Evolutionary conservation across 2,329 filamentous ascomycete genomes (phyloP), one percentile per base, ranked within the genome.

Genomic region (Alternaria solani): DNA sequence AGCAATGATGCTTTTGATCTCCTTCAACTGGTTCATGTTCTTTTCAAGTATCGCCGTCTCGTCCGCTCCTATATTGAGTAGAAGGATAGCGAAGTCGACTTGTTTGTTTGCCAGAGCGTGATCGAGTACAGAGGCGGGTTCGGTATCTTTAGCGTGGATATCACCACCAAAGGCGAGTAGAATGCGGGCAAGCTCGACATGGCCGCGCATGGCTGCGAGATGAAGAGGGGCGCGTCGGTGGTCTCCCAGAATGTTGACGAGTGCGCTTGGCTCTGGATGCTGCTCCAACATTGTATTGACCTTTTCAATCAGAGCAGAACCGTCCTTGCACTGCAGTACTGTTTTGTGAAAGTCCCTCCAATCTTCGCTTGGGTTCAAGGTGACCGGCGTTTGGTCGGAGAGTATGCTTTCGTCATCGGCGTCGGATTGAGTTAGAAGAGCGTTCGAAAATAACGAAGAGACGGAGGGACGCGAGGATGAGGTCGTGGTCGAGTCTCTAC

Each of bases 261-360:
- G 63, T 2, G 11, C 8, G 3, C 38, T 41, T 20, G 57, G 57
- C 16, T 60, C 42, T 11, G 59, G 28, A 23, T 64, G 60, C 32
- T 58, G 44, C 20, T 67, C 38, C 20, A 70, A 16, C 11, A 57
- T 28, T 3, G 30, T 16, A 2, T 26, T 43, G 16, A 68, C 61
- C 0, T 59, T 32, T 41, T 44, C 25, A 6, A 66, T 38, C 2
- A 57, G 55, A 20, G 42, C 14, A 2, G 30, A 8, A 2, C 32
- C 8, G 1, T 49, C 46, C 2, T 38, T 12, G 32, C 46, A 65
- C 5, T 44, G 52, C 16, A 32, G 60, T 11, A 69, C 58, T 28
- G 63, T 57, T 14, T 55, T 59, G 49, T 70, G 66, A 11, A 70
- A 64, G 7, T 63, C 58, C 5, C 43, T 54, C 66, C 62, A 67